phyloP scores from a whole-genome alignment of 345 rosid species.

The Euclidium syriacum region DNA sequence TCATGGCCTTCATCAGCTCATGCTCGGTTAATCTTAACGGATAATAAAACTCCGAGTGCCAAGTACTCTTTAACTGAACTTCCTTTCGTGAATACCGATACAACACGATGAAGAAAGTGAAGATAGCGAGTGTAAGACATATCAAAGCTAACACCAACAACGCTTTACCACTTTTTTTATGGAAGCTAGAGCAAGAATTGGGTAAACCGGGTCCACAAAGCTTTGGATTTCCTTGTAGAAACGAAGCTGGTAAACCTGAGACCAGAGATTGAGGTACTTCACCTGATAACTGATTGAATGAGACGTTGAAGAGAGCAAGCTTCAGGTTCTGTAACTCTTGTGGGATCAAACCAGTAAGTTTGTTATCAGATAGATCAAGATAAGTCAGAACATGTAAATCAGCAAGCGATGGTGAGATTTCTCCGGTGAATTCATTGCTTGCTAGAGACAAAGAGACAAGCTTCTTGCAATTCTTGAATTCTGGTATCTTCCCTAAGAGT shows the following conservation, averaged over 20 bases:
- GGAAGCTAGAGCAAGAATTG: conserved; percentile 47
- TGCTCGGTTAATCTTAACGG: conserved; percentile 77
- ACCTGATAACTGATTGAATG: conserved; percentile 73
- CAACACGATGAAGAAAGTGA: conserved; percentile 36
- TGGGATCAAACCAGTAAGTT: conserved; percentile 75
- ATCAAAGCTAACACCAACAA: conserved; percentile 53
- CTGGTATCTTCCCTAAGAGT: conserved; percentile 73
- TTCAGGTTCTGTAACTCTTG: conserved; percentile 68
- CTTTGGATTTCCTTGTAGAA: conserved; percentile 73
- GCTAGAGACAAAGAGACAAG: conserved; percentile 82
- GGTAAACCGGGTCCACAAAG: conserved; percentile 88
- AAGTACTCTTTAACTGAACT: conserved; percentile 40
- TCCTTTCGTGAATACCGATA: conserved; percentile 52
- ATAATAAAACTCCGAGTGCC: conserved; percentile 79
- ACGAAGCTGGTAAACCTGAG: conserved; percentile 90
- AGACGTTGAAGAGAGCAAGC: conserved; percentile 90
- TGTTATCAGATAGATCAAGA: conserved; percentile 85
- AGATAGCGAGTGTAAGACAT: conserved; percentile 58
- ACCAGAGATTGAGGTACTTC: conserved; percentile 62
- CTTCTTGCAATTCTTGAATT: conserved; percentile 71
- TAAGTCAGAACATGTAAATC: conserved; percentile 82
- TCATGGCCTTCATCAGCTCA: conserved; percentile 58
- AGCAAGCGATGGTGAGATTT: conserved; percentile 66
- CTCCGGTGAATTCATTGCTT: conserved; percentile 54
- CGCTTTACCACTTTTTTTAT: conserved; percentile 30